These are phyloP conservation scores for Pseudocercospora fuligena DNA, from an alignment of 2,329 filamentous ascomycete species.

Conservation along the genomic window DNA sequence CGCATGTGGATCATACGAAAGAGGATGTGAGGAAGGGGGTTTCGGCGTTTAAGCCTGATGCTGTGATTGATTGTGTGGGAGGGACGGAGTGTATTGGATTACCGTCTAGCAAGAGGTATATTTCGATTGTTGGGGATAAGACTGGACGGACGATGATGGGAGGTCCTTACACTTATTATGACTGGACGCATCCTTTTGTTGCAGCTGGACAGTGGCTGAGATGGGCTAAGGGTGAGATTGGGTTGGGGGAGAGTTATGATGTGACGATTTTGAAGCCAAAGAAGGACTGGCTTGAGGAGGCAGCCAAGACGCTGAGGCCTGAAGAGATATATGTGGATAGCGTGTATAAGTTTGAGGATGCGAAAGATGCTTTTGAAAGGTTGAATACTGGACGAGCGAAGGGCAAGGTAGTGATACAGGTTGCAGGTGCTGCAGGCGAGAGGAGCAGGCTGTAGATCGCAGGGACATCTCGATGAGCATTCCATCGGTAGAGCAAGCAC, in stretches of 20 bases:
- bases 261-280: slow-evolving; percentile 49
- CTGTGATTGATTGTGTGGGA: slow-evolving; percentile 66
- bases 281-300: slow-evolving; percentile 57
- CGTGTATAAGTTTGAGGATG: slow-evolving; percentile 62
- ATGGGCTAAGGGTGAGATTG: slow-evolving; percentile 47
- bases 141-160: slow-evolving; percentile 41
- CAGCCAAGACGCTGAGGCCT: slow-evolving; percentile 57
- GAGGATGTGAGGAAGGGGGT: slow-evolving; percentile 56
- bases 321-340: slow-evolving; percentile 62
- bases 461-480: neutral
- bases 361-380: slow-evolving; percentile 43
- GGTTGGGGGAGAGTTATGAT: slow-evolving; percentile 44
- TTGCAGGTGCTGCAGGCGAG: slow-evolving; percentile 4
- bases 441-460: slow-evolving; percentile 10
- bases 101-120: slow-evolving; percentile 55
- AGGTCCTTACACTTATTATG: slow-evolving; percentile 40
- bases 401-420: slow-evolving; percentile 42
- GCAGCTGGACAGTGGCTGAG: slow-evolving; percentile 37
- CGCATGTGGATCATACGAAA: slow-evolving; percentile 65
- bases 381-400: slow-evolving; percentile 41
- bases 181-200: slow-evolving; percentile 32
- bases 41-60: slow-evolving; percentile 56
- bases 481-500: neutral
- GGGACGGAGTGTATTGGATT: slow-evolving; percentile 41
- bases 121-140: slow-evolving; percentile 49